Conservation (phyloP, 208 protist genomes). For the Trichomonas vaginalis region DNA sequence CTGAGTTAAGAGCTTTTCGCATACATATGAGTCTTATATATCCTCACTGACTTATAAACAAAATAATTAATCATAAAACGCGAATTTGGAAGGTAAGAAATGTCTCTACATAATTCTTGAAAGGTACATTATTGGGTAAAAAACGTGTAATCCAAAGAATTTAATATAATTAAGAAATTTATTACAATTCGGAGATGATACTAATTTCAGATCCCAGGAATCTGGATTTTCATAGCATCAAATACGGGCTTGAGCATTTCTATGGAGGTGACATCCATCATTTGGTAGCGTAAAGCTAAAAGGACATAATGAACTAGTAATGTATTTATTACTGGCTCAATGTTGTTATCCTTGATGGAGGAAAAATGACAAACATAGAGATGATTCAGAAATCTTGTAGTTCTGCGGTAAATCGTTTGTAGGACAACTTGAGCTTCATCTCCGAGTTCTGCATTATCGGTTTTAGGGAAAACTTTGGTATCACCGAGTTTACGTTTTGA, state of each 20-base stretch:
- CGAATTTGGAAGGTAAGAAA: too few relatives aligned
- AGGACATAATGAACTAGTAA: neutral
- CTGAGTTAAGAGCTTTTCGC: too few relatives aligned
- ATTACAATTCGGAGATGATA: neutral
- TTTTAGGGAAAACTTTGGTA: neutral
- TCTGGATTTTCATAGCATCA: neutral
- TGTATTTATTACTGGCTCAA: neutral
- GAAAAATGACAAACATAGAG: neutral
- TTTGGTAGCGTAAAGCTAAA: neutral
- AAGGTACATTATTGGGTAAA: neutral
- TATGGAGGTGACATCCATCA: neutral
- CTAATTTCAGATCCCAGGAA: neutral
- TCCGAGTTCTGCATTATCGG: neutral
- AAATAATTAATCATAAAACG: too few relatives aligned
- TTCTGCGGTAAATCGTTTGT: neutral
- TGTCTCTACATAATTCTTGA: too few relatives aligned
- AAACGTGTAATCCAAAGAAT: neutral
- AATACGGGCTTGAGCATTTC: neutral
- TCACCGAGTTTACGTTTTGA: neutral
- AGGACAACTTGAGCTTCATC: neutral
- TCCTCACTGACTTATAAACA: too few relatives aligned
- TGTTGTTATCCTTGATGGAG: neutral
- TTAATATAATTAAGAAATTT: neutral
- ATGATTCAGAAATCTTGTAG: neutral
- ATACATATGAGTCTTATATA: too few relatives aligned